These are phyloP conservation scores for Aegilops bicornis DNA, from an alignment of 176 grass and related monocot species.

Conservation along the genomic window DNA sequence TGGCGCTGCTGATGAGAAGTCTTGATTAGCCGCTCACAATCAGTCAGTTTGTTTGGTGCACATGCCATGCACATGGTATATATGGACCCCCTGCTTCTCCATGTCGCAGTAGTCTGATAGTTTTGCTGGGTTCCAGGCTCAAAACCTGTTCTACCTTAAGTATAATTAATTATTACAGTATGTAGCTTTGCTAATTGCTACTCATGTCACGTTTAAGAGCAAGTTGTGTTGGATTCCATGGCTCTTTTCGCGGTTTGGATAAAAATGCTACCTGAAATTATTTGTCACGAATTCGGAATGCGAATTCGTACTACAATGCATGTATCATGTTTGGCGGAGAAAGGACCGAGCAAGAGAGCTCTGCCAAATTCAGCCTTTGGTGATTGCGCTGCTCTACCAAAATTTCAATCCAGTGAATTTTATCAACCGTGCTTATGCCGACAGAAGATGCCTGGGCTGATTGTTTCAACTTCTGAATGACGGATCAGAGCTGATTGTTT, in stretches of 20 bases:
- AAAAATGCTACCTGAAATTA: not conserved
- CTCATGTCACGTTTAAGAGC: not conserved
- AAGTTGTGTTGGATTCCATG: not conserved
- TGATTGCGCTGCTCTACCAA: not conserved
- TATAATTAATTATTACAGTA: not conserved
- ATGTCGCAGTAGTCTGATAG: not conserved
- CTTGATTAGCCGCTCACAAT: constrained; percentile 29
- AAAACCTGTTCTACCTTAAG: not conserved
- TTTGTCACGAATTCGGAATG: no score
- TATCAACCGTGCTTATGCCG: not conserved
- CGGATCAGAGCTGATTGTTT: not conserved
- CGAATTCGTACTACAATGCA: not conserved
- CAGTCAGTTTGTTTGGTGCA: not conserved
- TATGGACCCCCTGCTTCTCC: not conserved
- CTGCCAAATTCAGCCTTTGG: no score
- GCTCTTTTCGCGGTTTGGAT: not conserved
- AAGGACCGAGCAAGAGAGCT: not conserved
- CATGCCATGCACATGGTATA: constrained; percentile 10
- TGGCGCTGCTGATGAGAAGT: constrained; percentile 30
- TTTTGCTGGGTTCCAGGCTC: constrained; percentile 1
- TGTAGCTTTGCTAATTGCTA: not conserved
- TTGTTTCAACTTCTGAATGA: not conserved
- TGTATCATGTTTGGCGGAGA: not conserved
- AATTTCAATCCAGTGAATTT: no score
- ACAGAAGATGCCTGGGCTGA: not conserved